Percentiles rank a stretch among this genome's conserved stretches.
phyloP scores from a whole-genome alignment of 805 yeast genomes.

The Candida lessepsii region DNA sequence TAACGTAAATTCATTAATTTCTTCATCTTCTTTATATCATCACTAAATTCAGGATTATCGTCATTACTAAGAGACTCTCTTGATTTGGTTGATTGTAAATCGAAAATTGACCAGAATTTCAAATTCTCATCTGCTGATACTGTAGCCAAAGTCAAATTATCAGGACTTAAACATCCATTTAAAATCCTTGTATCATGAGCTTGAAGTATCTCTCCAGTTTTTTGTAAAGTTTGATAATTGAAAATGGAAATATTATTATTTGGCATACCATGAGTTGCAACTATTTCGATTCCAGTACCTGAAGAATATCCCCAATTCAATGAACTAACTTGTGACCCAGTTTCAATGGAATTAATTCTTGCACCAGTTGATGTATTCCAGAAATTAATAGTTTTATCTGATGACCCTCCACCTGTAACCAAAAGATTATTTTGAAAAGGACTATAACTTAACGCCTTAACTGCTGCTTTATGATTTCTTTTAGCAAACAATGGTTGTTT shows the following conservation, averaged over 20 bases:
- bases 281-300: conserved; percentile 77
- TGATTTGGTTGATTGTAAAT: conserved; percentile 30
- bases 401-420: conserved; percentile 97
- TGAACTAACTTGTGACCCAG: conserved; percentile 94
- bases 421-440: conserved; percentile 78
- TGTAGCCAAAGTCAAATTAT: conserved; percentile 85
- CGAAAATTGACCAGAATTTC: conserved; percentile 92
- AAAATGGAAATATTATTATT: conserved; percentile 79
- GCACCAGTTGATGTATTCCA: conserved; percentile 95
- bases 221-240: conserved; percentile 80
- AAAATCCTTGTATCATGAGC: conserved; percentile 92
- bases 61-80: conserved; percentile 11
- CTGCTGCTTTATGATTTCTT: conserved; percentile 87
- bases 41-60: conserved; percentile 17
- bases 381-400: conserved; percentile 84
- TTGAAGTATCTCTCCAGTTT: conserved; percentile 79
- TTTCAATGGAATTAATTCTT: conserved; percentile 78
- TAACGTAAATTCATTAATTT: conserved; percentile 28
- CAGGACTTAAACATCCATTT: conserved; percentile 83
- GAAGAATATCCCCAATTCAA: conserved; percentile 83
- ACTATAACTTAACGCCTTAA: conserved; percentile 93
- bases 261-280: conserved; percentile 93
- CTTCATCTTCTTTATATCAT: conserved; percentile 22
- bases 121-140: conserved; percentile 95
- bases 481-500: conserved; percentile 67